phyloP scores from a whole-genome alignment of 331 rosid species.

The Dryas integrifolia region DNA sequence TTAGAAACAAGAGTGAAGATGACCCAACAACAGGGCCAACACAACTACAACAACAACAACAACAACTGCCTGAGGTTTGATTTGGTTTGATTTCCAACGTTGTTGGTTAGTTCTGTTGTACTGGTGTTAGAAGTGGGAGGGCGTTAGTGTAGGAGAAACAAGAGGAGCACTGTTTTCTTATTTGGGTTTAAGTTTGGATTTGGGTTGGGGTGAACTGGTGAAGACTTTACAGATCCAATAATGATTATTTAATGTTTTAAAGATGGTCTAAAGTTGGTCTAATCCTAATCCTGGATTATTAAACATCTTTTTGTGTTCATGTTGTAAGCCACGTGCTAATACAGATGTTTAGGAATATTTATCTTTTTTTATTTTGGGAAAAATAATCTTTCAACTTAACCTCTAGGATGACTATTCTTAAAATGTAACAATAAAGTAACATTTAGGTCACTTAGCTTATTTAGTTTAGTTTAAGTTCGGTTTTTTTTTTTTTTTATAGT shows the following conservation, averaged over 20 bases:
- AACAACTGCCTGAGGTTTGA: constrained; percentile 12
- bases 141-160: constrained; percentile 4
- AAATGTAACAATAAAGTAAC: too few relatives aligned
- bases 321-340: too few relatives aligned
- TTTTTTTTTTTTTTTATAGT: too few relatives aligned
- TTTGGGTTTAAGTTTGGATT: background rate
- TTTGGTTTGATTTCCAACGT: background rate
- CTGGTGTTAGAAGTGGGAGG: background rate
- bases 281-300: too few relatives aligned
- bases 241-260: background rate
- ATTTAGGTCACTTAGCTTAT: too few relatives aligned
- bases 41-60: background rate
- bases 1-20: constrained; percentile 33
- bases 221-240: background rate
- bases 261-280: too few relatives aligned
- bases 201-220: background rate
- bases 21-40: background rate
- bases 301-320: too few relatives aligned
- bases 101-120: background rate
- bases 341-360: too few relatives aligned
- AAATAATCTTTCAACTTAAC: too few relatives aligned
- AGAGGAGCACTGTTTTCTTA: constrained; percentile 11
- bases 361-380: too few relatives aligned
- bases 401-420: too few relatives aligned
- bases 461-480: too few relatives aligned